Percentiles rank a stretch among this genome's conserved stretches.
phyloP scores from a whole-genome alignment of 2,329 filamentous ascomycete genomes.

The Alternaria sp. region DNA sequence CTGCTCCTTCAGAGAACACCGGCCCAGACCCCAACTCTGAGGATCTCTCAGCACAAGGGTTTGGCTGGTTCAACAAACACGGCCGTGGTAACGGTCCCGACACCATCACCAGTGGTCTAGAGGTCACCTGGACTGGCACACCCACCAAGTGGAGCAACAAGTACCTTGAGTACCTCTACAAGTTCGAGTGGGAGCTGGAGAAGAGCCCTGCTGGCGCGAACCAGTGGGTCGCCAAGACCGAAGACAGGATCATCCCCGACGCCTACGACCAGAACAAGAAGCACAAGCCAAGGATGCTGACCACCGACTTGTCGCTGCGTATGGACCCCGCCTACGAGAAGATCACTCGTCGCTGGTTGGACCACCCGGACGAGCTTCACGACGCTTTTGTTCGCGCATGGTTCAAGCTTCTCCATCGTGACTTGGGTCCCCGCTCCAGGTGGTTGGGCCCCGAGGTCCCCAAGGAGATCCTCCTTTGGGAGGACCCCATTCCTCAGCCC shows the following conservation, averaged over 20 bases:
- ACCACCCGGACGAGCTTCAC: slow-evolving; percentile 72
- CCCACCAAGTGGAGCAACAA: slow-evolving; percentile 79
- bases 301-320: slow-evolving; percentile 75
- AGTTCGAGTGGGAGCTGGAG: slow-evolving; percentile 78
- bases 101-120: slow-evolving; percentile 77
- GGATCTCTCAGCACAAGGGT: slow-evolving; percentile 69
- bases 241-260: slow-evolving; percentile 72
- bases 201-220: slow-evolving; percentile 79
- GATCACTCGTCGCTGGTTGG: slow-evolving; percentile 74
- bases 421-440: slow-evolving; percentile 74
- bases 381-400: slow-evolving; percentile 77
- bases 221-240: slow-evolving; percentile 78
- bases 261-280: slow-evolving; percentile 75
- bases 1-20: slow-evolving; percentile 69
- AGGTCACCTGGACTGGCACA: slow-evolving; percentile 81
- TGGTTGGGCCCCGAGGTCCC: slow-evolving; percentile 80
- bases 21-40: slow-evolving; percentile 73
- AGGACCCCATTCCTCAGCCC: slow-evolving; percentile 72
- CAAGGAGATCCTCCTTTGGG: slow-evolving; percentile 74
- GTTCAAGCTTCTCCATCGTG: slow-evolving; percentile 86
- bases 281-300: slow-evolving; percentile 79
- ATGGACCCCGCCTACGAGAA: slow-evolving; percentile 77
- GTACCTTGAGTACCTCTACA: slow-evolving; percentile 79
- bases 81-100: slow-evolving; percentile 73
- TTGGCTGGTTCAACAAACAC: slow-evolving; percentile 75